Evolutionary conservation across 2,329 filamentous ascomycete species (phyloP), one percentile per base, ranked within the genome.

Genomic region (Trichoderma breve): DNA sequence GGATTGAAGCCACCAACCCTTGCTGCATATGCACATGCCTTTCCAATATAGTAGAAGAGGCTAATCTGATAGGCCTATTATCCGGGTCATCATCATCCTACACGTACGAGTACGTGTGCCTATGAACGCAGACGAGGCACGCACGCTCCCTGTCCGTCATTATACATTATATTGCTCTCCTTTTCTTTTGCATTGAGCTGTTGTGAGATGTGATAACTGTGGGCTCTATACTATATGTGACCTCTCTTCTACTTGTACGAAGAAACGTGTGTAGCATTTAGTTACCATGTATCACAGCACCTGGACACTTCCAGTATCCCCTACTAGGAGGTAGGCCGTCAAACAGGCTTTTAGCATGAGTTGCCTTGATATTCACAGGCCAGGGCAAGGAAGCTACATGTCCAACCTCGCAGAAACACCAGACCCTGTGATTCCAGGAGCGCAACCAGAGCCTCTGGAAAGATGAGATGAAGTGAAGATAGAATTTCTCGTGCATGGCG

Each of bases 401-500:
- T 18, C 12, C 21, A 26, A 39, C 14, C n/a, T 36, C n/a, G 32
- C 6, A 26, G 4, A 24, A 61, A 39, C 8, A 36, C 3, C 26
- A n/a, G 15, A 30, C 39, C 18, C 21, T 51, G 7, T 21, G 62
- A 24, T 53, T 18, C 60, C 15, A 63, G 14, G 30, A 61, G 8
- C 15, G 2, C 32, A n/a, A 62, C 2, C 14, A 32, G 28, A 34
- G 57, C 39, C 18, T 18, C 12, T 11, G 18, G 6, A 30, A 18
- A 21, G 32, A n/a, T 30, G n/a, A 21, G 34, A 67, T 30, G 53
- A 43, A 28, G 55, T 51, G 53, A 47, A 69, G 53, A 69, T 34
- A 60, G 15, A 21, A 62, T 61, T 61, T 21, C 28, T 53, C 39
- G n/a, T 53, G 67, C 64, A 67, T 67, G 64, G 39, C 64, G 51